These are phyloP conservation scores for Kalmusia sp. DNA, from an alignment of 2,329 filamentous ascomycete genomes.

Conservation along the genomic window DNA sequence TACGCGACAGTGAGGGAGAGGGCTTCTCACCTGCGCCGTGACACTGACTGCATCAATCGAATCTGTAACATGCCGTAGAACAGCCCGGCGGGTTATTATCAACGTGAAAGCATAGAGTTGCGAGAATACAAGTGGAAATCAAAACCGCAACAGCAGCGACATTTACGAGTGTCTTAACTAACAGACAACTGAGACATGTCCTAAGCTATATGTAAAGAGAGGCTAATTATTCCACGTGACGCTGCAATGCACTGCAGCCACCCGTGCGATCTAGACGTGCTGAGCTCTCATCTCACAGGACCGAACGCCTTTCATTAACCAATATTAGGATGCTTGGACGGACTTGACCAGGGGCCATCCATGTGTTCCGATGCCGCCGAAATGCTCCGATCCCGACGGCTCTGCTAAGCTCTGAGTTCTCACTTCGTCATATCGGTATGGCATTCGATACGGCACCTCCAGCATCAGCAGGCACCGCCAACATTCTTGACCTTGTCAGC, in stretches of 20 bases:
- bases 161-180: too few relatives aligned
- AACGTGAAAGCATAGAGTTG: neutral
- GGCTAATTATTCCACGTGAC: conserved; percentile 4
- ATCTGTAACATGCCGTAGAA: too few relatives aligned
- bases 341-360: neutral
- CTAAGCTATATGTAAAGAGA: neutral
- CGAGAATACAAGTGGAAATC: too few relatives aligned
- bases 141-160: too few relatives aligned
- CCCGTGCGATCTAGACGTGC: neutral
- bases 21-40: too few relatives aligned
- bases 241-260: conserved; percentile 9
- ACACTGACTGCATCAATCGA: too few relatives aligned
- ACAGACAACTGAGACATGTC: conserved; percentile 1
- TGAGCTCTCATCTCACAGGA: conserved; percentile 11
- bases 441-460: conserved; percentile 59
- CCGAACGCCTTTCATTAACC: conserved; percentile 1
- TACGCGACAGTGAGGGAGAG: too few relatives aligned
- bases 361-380: neutral
- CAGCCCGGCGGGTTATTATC: too few relatives aligned
- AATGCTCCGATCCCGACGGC: neutral
- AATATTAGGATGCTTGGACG: neutral
- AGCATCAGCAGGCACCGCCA: conserved; percentile 60
- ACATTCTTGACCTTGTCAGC: conserved; percentile 50
- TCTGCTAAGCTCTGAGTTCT: neutral
- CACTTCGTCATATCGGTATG: conserved; percentile 50